Evolutionary conservation across 371 early-diverging fungal species (phyloP).

Genomic region (Apophysomyces sp.): DNA sequence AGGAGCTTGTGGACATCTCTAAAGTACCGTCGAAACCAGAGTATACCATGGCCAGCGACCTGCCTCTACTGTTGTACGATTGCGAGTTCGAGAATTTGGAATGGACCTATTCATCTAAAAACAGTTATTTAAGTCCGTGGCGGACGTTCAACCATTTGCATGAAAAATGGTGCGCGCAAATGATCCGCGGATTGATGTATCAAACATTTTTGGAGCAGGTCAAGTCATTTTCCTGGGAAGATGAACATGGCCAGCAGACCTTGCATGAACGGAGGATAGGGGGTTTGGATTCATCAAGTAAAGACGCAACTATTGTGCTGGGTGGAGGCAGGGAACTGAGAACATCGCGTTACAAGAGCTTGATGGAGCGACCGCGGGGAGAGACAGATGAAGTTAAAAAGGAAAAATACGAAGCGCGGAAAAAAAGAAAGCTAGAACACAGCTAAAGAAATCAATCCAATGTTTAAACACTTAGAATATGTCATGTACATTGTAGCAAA

Average conservation of each 20-base stretch:
- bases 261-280: background rate
- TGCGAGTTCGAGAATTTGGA: constrained; percentile 73
- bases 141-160: constrained; percentile 46
- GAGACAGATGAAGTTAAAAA: constrained; percentile 48
- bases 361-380: constrained; percentile 35
- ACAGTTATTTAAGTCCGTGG: constrained; percentile 1
- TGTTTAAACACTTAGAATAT: no score
- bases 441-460: constrained; percentile 1
- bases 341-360: constrained; percentile 24
- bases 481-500: no score
- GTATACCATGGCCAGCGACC: constrained; percentile 74
- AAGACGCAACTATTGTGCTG: constrained; percentile 19
- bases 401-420: constrained; percentile 38
- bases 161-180: constrained; percentile 52
- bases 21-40: constrained; percentile 40
- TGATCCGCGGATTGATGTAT: constrained; percentile 42
- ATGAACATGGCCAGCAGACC: constrained; percentile 4
- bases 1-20: constrained; percentile 34
- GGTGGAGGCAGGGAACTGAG: constrained; percentile 37
- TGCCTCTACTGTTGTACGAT: constrained; percentile 86
- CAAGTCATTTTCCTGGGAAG: background rate
- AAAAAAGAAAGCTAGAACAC: constrained; percentile 24
- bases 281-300: constrained; percentile 6
- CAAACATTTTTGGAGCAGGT: constrained; percentile 13
- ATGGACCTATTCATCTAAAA: constrained; percentile 47